Evolutionary conservation across 176 grass and related monocot species (phyloP).

Genomic region (Tillandsia leiboldiana): DNA sequence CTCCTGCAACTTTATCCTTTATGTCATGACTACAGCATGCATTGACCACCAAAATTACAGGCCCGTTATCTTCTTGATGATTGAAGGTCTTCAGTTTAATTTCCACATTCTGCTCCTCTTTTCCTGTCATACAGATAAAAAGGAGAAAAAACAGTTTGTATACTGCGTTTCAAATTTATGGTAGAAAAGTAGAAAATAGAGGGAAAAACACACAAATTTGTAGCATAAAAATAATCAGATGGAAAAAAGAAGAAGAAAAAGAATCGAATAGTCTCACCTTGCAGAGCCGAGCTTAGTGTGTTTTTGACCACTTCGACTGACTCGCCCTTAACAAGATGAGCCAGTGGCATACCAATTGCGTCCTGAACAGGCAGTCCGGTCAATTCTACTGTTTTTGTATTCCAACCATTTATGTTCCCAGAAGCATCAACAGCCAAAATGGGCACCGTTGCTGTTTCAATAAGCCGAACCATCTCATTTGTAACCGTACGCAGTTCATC

Average conservation of each 20-base stretch:
- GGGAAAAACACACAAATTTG: constrained; percentile 12
- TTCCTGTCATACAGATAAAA: constrained; percentile 42
- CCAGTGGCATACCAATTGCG: constrained; percentile 68
- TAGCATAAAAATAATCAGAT: background rate
- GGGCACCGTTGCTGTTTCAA: constrained; percentile 82
- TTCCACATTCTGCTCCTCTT: constrained; percentile 85
- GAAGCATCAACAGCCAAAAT: constrained; percentile 74
- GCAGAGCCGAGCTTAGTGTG: constrained; percentile 53
- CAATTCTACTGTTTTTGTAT: constrained; percentile 69
- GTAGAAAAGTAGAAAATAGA: background rate
- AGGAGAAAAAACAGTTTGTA: background rate
- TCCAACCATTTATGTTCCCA: constrained; percentile 87
- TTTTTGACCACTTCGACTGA: constrained; percentile 71
- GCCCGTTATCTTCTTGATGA: constrained; percentile 31
- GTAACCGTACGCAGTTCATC: constrained; percentile 76
- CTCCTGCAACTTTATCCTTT: constrained; percentile 62
- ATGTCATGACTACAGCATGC: constrained; percentile 70
- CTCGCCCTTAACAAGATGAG: constrained; percentile 59
- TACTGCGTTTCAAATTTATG: background rate
- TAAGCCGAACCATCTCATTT: constrained; percentile 88
- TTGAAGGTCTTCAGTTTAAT: constrained; percentile 82
- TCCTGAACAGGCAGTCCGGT: constrained; percentile 67
- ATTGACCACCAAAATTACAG: constrained; percentile 67
- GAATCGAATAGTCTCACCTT: constrained; percentile 30
- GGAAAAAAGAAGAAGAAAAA: background rate